Evolutionary conservation across 306 rosid species (phyloP).

Genomic region (Quercus robur): DNA sequence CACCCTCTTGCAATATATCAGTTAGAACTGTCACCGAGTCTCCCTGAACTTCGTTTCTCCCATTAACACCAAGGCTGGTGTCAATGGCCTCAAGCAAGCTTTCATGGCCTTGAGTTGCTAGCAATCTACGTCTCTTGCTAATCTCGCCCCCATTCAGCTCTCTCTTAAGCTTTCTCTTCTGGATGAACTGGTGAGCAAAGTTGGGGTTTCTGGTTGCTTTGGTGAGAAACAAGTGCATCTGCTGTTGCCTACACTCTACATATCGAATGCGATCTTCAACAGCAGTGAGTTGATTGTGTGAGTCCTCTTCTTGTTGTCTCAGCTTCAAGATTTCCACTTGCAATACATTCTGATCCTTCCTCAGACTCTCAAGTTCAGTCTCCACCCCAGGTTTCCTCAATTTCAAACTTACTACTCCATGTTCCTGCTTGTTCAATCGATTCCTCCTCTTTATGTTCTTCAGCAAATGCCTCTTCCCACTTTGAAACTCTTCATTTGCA

Average conservation of each 20-base stretch:
- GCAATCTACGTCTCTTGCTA: conserved; percentile 56
- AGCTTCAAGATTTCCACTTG: conserved; percentile 62
- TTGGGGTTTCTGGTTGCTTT: conserved; percentile 42
- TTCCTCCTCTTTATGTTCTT: conserved; percentile 80
- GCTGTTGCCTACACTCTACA: conserved; percentile 56
- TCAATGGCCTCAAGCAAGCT: conserved; percentile 20
- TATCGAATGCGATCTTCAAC: conserved; percentile 50
- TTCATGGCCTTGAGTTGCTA: conserved; percentile 26
- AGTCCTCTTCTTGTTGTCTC: conserved; percentile 55
- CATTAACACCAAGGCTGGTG: conserved; percentile 14
- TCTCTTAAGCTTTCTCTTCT: conserved; percentile 38
- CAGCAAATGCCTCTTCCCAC: conserved; percentile 84
- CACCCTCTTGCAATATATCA: conserved; percentile 27
- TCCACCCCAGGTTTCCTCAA: conserved; percentile 40
- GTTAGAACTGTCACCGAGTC: conserved; percentile 34
- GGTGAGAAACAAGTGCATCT: conserved; percentile 58
- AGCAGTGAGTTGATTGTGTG: conserved; percentile 39
- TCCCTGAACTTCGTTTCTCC: conserved; percentile 23
- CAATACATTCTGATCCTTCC: conserved; percentile 53
- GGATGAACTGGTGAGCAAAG: conserved; percentile 43
- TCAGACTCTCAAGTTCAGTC: conserved; percentile 57
- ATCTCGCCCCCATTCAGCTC: conserved; percentile 41
- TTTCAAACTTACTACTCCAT: conserved; percentile 10
- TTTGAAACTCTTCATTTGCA: conserved; percentile 79
- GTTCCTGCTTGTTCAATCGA: conserved; percentile 43